Evolutionary conservation across 306 rosid species (phyloP).

Genomic region (Casuarina glauca): DNA sequence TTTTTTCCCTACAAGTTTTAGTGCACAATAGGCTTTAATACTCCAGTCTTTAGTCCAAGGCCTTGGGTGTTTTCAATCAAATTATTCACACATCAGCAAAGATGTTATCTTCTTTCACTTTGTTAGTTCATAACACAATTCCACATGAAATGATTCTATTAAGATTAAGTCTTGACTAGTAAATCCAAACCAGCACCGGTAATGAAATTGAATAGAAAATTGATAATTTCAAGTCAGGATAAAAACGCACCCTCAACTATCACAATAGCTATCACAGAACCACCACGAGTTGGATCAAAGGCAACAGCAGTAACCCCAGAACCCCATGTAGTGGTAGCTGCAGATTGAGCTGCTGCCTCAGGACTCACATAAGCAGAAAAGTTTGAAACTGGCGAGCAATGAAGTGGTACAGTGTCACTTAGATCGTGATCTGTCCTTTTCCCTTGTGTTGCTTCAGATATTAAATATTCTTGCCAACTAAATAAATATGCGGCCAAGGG

Average conservation of each 20-base stretch:
- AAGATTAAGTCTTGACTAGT: too few relatives aligned
- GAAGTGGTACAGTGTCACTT: slow-evolving; percentile 69
- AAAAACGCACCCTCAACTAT: slow-evolving; percentile 83
- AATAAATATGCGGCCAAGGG: slow-evolving; percentile 91
- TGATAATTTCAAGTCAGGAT: slow-evolving; percentile 6
- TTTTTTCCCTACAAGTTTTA: too few relatives aligned
- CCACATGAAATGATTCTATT: too few relatives aligned
- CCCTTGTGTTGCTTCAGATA: slow-evolving; percentile 78
- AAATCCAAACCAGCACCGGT: background rate
- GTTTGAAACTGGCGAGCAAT: slow-evolving; percentile 96
- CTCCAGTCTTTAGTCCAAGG: too few relatives aligned
- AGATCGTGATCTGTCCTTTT: slow-evolving; percentile 64
- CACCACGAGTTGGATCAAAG: slow-evolving; percentile 95
- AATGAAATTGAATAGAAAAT: background rate
- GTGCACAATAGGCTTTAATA: too few relatives aligned
- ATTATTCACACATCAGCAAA: too few relatives aligned
- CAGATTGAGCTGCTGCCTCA: slow-evolving; percentile 96
- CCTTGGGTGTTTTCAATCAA: too few relatives aligned
- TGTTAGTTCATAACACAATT: too few relatives aligned
- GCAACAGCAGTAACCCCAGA: slow-evolving; percentile 99
- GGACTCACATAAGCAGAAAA: slow-evolving; percentile 99
- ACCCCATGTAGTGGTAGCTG: slow-evolving; percentile 99
- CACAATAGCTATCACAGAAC: slow-evolving; percentile 93
- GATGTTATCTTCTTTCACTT: too few relatives aligned
- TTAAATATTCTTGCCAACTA: slow-evolving; percentile 90